Evolutionary conservation across 768 basidiomycete genomes (phyloP).

Genomic region (Coprinellus micaceus): DNA sequence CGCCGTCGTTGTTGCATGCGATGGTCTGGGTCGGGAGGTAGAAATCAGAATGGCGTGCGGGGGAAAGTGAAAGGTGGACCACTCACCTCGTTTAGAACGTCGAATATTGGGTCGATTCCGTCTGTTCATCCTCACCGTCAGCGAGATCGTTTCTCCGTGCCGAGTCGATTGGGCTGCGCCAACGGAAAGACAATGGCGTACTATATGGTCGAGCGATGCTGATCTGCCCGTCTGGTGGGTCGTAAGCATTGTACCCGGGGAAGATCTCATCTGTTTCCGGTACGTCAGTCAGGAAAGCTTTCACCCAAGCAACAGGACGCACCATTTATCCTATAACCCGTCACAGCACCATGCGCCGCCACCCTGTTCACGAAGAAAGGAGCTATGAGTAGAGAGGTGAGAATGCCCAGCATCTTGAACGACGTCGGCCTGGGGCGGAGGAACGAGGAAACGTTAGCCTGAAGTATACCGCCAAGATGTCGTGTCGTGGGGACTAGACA

Average conservation of each 20-base stretch:
- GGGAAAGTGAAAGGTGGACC: not conserved
- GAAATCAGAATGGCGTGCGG: not conserved
- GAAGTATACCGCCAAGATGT: too few species aligned
- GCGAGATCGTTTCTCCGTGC: not conserved
- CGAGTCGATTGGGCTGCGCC: not conserved
- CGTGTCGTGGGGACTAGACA: too few species aligned
- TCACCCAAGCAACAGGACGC: slow-evolving; percentile 2
- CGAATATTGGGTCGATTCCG: not conserved
- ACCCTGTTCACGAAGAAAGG: slow-evolving; percentile 26
- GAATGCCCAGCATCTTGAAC: not conserved
- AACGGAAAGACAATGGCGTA: not conserved
- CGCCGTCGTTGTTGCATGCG: slow-evolving; percentile 35
- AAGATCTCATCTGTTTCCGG: slow-evolving; percentile 21
- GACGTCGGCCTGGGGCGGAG: not conserved
- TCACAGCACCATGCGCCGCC: slow-evolving; percentile 33
- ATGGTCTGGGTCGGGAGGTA: slow-evolving; percentile 16
- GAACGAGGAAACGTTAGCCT: too few species aligned
- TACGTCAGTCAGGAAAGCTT: not conserved
- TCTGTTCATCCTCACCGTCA: not conserved
- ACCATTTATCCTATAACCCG: slow-evolving; percentile 31
- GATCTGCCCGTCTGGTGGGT: slow-evolving; percentile 27
- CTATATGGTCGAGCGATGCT: slow-evolving; percentile 29
- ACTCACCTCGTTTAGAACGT: not conserved
- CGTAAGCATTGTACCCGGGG: slow-evolving; percentile 32
- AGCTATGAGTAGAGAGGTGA: slow-evolving; percentile 22